Percentiles rank a stretch among this genome's conserved stretches.
Conservation (phyloP, 2,329 filamentous ascomycete species). For the Curvularia hawaiiensis region DNA sequence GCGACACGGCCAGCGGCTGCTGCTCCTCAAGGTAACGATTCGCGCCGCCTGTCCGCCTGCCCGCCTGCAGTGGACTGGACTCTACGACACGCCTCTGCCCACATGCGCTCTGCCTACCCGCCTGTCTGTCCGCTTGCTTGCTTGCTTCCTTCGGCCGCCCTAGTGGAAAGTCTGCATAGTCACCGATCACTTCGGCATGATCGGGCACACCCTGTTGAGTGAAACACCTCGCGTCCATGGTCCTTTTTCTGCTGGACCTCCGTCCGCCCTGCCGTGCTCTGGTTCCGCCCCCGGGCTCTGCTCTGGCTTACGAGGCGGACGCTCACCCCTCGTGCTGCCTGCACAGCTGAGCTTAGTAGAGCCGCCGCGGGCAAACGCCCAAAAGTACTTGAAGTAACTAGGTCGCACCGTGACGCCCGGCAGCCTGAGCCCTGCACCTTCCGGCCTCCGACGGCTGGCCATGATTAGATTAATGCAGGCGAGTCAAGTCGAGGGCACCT, state of each 20-base stretch:
- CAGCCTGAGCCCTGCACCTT: constrained; percentile 4
- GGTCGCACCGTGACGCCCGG: constrained; percentile 17
- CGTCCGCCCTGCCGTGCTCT: constrained; percentile 6
- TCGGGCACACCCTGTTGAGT: constrained; percentile 20
- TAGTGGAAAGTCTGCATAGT: constrained; percentile 13
- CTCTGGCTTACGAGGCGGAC: constrained; percentile 8
- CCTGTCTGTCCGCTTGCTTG: neutral
- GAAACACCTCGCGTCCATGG: constrained; percentile 20
- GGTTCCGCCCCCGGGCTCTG: constrained; percentile 5
- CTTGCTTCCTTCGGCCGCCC: constrained; percentile 8
- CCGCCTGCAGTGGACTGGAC: neutral
- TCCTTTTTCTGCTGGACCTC: constrained; percentile 10
- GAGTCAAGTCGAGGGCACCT: constrained; percentile 26
- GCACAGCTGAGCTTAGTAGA: neutral
- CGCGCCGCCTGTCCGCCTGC: neutral
- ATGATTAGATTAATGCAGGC: constrained; percentile 25
- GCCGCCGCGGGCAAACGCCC: constrained; percentile 10
- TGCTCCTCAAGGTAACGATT: neutral
- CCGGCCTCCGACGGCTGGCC: constrained; percentile 15
- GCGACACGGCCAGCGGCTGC: constrained; percentile 1
- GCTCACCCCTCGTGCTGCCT: neutral
- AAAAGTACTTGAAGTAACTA: constrained; percentile 11
- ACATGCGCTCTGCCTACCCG: neutral
- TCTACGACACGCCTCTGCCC: neutral
- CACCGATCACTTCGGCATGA: constrained; percentile 19